phyloP scores from a whole-genome alignment of 345 rosid species.

The Kandelia obovata region DNA sequence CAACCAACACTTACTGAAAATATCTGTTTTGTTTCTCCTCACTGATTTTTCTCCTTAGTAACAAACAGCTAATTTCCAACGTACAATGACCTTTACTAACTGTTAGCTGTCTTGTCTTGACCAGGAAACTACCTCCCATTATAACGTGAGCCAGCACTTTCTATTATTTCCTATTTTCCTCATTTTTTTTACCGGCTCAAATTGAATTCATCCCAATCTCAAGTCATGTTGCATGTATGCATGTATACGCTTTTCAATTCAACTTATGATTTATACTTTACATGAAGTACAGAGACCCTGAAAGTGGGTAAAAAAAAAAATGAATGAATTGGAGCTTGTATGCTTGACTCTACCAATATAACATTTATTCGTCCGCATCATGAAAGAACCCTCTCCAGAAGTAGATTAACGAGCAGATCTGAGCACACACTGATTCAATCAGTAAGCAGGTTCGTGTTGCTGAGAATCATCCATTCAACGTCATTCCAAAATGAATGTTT shows the following conservation, averaged over 20 bases:
- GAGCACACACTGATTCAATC: background rate
- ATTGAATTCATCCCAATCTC: background rate
- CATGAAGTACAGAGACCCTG: background rate
- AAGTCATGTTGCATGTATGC: background rate
- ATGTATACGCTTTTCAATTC: background rate
- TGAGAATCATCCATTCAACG: conserved; percentile 9
- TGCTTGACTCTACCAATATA: background rate
- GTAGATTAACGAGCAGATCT: conserved; percentile 6
- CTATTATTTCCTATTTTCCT: no score
- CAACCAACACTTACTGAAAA: no score
- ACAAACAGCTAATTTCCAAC: no score
- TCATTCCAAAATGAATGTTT: background rate
- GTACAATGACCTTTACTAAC: no score
- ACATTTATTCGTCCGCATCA: background rate
- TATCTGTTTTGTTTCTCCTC: no score
- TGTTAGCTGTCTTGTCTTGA: no score
- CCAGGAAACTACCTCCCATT: no score
- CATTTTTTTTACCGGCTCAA: no score
- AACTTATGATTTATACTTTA: background rate
- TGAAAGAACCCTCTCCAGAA: conserved; percentile 6
- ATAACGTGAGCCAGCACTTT: no score
- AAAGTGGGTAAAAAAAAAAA: background rate
- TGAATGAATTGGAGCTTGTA: background rate
- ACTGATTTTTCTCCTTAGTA: no score
- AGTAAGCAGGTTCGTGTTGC: background rate